Evolutionary conservation across 805 yeast genomes (phyloP).

Genomic region (Pichia phayaonensis): DNA sequence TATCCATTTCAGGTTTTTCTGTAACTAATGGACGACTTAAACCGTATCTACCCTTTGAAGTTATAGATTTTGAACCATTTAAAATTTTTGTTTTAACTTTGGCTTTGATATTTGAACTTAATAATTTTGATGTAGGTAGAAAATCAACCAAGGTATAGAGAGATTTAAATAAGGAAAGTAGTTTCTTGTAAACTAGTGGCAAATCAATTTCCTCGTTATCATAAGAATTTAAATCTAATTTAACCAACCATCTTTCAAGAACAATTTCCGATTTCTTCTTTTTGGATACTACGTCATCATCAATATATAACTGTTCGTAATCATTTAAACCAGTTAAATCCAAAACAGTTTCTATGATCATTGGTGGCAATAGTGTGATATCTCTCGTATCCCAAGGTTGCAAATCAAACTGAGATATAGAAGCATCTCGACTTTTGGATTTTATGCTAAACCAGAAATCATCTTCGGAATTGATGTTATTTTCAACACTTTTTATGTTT

Average conservation of each 20-base stretch:
- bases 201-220: constrained; percentile 41
- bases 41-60: constrained; percentile 80
- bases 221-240: constrained; percentile 50
- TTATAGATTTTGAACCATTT: constrained; percentile 73
- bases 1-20: constrained; percentile 4
- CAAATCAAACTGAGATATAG: constrained; percentile 14
- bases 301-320: constrained; percentile 19
- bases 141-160: constrained; percentile 58
- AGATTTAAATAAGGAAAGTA: constrained; percentile 66
- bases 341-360: constrained; percentile 71
- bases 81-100: constrained; percentile 52
- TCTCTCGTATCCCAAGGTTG: constrained; percentile 48
- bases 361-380: constrained; percentile 54
- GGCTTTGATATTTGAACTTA: constrained; percentile 15
- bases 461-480: not conserved
- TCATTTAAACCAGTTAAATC: constrained; percentile 22
- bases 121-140: constrained; percentile 63
- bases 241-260: constrained; percentile 87
- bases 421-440: constrained; percentile 16
- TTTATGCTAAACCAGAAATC: constrained; percentile 57
- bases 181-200: constrained; percentile 64
- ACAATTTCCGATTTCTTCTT: constrained; percentile 76
- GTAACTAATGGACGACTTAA: constrained; percentile 55
- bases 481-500: constrained; percentile 33
- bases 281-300: constrained; percentile 45